A percentile compares a stretch with the other conserved stretches of the same genome.
Evolutionary conservation across 257 asterid genomes (phyloP).

Genomic region (Nyctanthes arbortristis): DNA sequence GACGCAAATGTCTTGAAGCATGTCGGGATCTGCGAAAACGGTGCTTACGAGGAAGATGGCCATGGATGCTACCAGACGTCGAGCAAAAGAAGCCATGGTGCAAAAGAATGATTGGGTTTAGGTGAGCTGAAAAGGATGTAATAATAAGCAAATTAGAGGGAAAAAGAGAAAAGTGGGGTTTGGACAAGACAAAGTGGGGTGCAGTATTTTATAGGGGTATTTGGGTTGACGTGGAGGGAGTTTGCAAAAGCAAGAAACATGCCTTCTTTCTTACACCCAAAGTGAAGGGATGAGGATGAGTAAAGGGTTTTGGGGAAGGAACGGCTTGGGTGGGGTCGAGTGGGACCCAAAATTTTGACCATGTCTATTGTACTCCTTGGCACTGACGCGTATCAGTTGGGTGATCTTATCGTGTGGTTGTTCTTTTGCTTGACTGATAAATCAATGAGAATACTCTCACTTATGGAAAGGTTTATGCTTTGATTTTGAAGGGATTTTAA

Average conservation of each 20-base stretch:
- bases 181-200: background rate
- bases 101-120: background rate
- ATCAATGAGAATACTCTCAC: too few relatives aligned
- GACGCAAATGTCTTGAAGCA: conserved; percentile 38
- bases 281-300: background rate
- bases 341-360: background rate
- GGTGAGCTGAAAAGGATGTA: background rate
- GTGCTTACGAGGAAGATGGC: background rate
- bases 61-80: background rate
- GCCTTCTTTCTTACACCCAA: background rate
- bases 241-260: background rate
- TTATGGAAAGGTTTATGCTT: too few relatives aligned
- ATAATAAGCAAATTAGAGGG: background rate
- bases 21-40: conserved; percentile 28
- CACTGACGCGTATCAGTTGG: too few relatives aligned
- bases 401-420: too few relatives aligned
- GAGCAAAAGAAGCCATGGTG: conserved; percentile 3
- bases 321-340: too few relatives aligned
- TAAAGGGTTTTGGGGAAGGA: background rate
- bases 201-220: background rate
- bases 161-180: background rate
- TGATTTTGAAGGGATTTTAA: too few relatives aligned
- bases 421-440: too few relatives aligned
- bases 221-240: background rate
- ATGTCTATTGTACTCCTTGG: too few relatives aligned